Evolutionary conservation across 148 eudicot genomes (phyloP), one percentile per base, ranked within the genome.

Genomic region (Diospyros lotus): DNA sequence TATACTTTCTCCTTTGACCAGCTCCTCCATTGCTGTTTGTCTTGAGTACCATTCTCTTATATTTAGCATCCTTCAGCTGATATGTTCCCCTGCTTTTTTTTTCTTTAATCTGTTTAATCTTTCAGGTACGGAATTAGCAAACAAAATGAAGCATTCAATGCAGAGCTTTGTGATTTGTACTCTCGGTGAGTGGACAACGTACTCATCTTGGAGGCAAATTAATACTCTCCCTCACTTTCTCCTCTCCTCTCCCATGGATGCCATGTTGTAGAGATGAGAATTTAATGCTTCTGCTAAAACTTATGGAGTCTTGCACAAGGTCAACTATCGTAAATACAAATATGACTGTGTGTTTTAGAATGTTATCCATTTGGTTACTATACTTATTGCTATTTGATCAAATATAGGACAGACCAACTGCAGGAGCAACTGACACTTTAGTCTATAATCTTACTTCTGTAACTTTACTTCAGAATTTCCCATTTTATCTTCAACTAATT

Each of bases 101-200:
- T 73, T 11, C 69, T 28, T 28, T 28, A 28, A 66, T 61, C 5
- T 53, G 61, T 40, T 73, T 44, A 15, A 67, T 67, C 58, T 69
- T 76, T 45, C 90, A 94, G 98, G 76, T 89, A 84, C 64, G 99
- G 99, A 41, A 85, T 95, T 74, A 91, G 96, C 91, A 93, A 89
- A 79, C 94, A 89, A 82, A 82, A 95, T 79, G 91, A 90, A 63
- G 84, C 85, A 46, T 95, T 95, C 82, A 88, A 69, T 76, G 88
- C 94, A 14, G 98, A 93, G 85, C 90, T 95, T 64, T 89, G 86
- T 73, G 91, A 91, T 77, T 81, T 95, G 62, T 95, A 95, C 80
- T 84, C 84, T 78, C 84, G 98, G 99, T 92, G 68, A 83, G 86
- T 79, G 28, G 4, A 13, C 52, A 13, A 48, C 4, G 1, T 60